phyloP scores from a whole-genome alignment of 805 yeast genomes.

The Kodamaea kakaduensis region DNA sequence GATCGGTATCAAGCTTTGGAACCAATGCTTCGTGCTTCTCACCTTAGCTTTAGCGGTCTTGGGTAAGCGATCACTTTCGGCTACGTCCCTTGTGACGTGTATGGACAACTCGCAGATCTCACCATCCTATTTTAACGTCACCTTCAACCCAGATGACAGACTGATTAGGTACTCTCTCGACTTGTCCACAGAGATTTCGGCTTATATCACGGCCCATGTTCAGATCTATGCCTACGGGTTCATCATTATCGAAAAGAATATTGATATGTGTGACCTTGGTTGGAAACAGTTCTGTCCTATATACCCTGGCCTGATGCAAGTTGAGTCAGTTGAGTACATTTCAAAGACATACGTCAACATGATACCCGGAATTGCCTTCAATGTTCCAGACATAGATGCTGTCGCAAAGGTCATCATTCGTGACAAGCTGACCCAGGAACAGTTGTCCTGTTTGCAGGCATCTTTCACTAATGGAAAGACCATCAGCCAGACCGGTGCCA shows the following conservation, averaged over 20 bases:
- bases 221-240: conserved; percentile 86
- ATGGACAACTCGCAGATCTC: conserved; percentile 71
- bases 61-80: conserved; percentile 37
- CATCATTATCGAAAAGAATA: conserved; percentile 49
- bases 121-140: conserved; percentile 71
- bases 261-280: conserved; percentile 62
- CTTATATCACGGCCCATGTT: conserved; percentile 63
- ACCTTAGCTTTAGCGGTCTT: conserved; percentile 4
- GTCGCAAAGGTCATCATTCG: conserved; percentile 54
- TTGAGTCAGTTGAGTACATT: conserved; percentile 65
- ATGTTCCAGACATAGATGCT: conserved; percentile 85
- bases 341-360: conserved; percentile 43
- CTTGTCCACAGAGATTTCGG: conserved; percentile 63
- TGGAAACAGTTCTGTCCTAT: conserved; percentile 92
- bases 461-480: conserved; percentile 74
- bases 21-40: conserved; percentile 4
- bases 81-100: conserved; percentile 82
- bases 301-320: conserved; percentile 74
- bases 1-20: background rate
- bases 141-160: conserved; percentile 66
- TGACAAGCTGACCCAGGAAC: conserved; percentile 37
- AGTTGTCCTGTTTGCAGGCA: conserved; percentile 72
- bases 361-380: conserved; percentile 83
- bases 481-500: conserved; percentile 56
- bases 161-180: conserved; percentile 67